Base-by-base conservation (phyloP, 2,329 filamentous ascomycete genomes). In the Phyllosticta citriasiana region DNA sequence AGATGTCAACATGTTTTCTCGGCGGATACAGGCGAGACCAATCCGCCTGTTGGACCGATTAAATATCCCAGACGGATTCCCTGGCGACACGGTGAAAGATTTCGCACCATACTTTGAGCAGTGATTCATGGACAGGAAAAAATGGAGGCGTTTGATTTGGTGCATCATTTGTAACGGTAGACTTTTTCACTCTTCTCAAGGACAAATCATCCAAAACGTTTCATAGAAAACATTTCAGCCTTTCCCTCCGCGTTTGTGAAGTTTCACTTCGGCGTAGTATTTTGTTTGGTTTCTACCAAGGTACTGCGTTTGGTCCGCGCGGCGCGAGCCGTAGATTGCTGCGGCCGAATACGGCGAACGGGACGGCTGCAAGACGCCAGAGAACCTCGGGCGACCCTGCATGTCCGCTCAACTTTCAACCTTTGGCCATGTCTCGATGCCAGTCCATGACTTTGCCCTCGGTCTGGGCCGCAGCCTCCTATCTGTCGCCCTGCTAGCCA, bases 401-500 rank as follows among this genome's bases (percentile, higher is more conserved):
- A 12, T 7, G 22, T 27, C 55, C 22, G 24, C 19, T 51, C 55
- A 22, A 51, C 40, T 35, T 35, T n/a, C 10, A 16, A 57, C 55
- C 30, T 30, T 5, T 24, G 16, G 27, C 25, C 54, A 74, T 72
- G 71, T 71, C 69, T 77, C 73, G 67, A 84, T 84, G 81, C 79
- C 72, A 69, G 71, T 79, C 71, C 80, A 76, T 70, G 68, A 67
- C 64, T 62, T 80, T 62, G 70, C 82, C 60, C 73, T 76, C 69
- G 69, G 71, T 68, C 65, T 79, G 64, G 76, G 79, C 70, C 69
- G 75, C 69, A 69, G 81, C 64, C 74, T 86, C 47, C 70, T 88
- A 53, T 86, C 89, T 56, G 70, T 93, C 70, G 86, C 88, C 62
- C 68, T 93, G 70, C 75, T 84, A 65, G 83, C 84, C 69, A 90